phyloP scores from a whole-genome alignment of 768 basidiomycete genomes.

The Boletus vermiculosoides region DNA sequence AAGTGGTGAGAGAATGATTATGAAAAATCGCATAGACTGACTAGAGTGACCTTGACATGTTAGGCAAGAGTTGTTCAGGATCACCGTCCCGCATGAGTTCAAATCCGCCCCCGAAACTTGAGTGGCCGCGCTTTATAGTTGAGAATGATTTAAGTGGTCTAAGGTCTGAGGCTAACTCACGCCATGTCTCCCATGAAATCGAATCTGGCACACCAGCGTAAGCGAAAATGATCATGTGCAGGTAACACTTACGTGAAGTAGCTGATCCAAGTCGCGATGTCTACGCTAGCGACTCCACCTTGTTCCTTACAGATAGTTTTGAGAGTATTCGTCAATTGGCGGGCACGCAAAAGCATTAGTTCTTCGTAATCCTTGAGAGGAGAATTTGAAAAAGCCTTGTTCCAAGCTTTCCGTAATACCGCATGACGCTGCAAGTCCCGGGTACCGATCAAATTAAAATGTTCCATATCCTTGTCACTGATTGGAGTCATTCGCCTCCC shows the following conservation, averaged over 20 bases:
- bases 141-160: not conserved
- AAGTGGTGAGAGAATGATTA: constrained; percentile 4
- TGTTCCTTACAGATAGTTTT: constrained; percentile 12
- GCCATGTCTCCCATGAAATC: constrained; percentile 32
- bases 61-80: constrained; percentile 28
- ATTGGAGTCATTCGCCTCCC: constrained; percentile 22
- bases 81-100: constrained; percentile 40
- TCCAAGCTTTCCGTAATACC: constrained; percentile 31
- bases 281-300: constrained; percentile 5
- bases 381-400: constrained; percentile 29
- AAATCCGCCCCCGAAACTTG: constrained; percentile 40
- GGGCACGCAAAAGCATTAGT: constrained; percentile 21
- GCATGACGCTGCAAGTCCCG: constrained; percentile 24
- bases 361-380: constrained; percentile 30
- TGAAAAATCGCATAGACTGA: constrained; percentile 7
- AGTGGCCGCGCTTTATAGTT: not conserved
- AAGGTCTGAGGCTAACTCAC: constrained; percentile 15
- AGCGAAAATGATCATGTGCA: not conserved
- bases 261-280: constrained; percentile 22
- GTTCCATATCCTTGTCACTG: constrained; percentile 11
- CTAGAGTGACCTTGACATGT: constrained; percentile 32
- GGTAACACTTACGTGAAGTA: constrained; percentile 22
- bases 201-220: constrained; percentile 12
- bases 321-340: constrained; percentile 18
- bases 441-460: constrained; percentile 15